Conservation (phyloP, 1,284 basidiomycete genomes). For the Leccinum variabile region DNA sequence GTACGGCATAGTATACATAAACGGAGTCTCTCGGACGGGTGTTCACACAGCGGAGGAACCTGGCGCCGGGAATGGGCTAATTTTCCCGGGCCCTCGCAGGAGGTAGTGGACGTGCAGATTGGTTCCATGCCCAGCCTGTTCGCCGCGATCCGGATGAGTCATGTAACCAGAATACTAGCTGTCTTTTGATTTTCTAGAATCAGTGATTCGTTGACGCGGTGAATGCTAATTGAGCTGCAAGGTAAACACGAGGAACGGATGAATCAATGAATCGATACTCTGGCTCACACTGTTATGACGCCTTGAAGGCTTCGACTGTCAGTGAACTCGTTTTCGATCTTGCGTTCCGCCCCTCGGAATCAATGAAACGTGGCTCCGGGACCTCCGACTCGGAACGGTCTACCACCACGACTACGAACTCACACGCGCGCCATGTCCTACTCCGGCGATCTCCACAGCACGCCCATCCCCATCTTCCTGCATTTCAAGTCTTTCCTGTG, state of each 20-base stretch:
- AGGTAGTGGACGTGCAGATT: not conserved
- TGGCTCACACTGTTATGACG: conserved; percentile 34
- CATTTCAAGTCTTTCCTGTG: conserved; percentile 22
- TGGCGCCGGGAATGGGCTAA: not conserved
- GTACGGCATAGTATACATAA: conserved; percentile 40
- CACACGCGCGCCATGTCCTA: conserved; percentile 28
- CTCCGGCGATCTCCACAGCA: conserved; percentile 11
- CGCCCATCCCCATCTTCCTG: conserved; percentile 18
- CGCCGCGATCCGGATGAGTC: conserved; percentile 46
- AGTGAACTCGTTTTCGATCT: conserved; percentile 3
- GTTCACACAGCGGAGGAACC: conserved; percentile 24
- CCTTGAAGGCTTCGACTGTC: conserved; percentile 27
- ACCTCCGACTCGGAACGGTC: too few relatives aligned
- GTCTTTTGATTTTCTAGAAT: not conserved
- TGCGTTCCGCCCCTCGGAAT: too few relatives aligned
- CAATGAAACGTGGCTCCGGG: too few relatives aligned
- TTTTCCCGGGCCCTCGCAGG: not conserved
- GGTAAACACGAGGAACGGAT: conserved; percentile 44
- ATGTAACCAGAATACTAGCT: not conserved
- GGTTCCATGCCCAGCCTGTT: conserved; percentile 18
- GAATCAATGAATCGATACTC: conserved; percentile 9
- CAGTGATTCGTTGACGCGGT: conserved; percentile 31
- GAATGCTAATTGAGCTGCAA: conserved; percentile 46
- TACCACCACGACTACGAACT: too few relatives aligned
- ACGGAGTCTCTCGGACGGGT: conserved; percentile 57